Evolutionary conservation across 306 rosid species (phyloP), one percentile per base, ranked within the genome.

Genomic region (Begonia fuchsioides): DNA sequence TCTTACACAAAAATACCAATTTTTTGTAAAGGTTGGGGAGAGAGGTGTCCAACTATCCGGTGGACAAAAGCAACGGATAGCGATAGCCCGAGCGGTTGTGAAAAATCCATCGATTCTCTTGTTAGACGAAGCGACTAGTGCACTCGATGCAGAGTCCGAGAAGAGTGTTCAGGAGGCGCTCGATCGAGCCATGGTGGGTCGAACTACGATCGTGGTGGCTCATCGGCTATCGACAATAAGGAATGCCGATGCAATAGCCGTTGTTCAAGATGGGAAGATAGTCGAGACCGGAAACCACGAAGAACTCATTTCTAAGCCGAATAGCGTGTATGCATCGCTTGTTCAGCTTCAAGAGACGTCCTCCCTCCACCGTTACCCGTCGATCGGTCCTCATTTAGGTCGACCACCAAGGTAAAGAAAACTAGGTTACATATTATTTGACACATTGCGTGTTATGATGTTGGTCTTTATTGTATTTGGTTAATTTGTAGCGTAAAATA

Each of bases 151-250:
- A 1, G 95, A 90, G 70, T 84, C 97, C 15, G 97, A 90, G 71
- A 90, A 79, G 78, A 79, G 92, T 62, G 97, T 90, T 13, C 97
- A 90, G 41, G 95, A 90, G 73, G 95, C 97, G 56, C 97, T 90
- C 39, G 97, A 90, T 61, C 94, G 87, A 3, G 95, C 74, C 59
- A 90, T 90, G 97, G 74, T 84, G 40, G 97, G 97, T 12, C 68
- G 97, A 65, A 90, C 97, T 44, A 90, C 94, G 3, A 72, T 90
- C n/a, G 65, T 90, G 26, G 85, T 84, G 47, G 95, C 94, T 13
- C 97, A 90, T 67, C 81, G 97, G 18, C 95, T 90, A 54, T 90
- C 97, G 13, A 90, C 97, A 43, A 68, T 90, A 48, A 78, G 84
- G 57, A 81, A 84, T 65, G 93, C 92, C 13, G 97, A 90, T 73